These are phyloP conservation scores for Musa beccarii DNA, from an alignment of 176 grass and related monocot genomes.

Conservation along the genomic window DNA sequence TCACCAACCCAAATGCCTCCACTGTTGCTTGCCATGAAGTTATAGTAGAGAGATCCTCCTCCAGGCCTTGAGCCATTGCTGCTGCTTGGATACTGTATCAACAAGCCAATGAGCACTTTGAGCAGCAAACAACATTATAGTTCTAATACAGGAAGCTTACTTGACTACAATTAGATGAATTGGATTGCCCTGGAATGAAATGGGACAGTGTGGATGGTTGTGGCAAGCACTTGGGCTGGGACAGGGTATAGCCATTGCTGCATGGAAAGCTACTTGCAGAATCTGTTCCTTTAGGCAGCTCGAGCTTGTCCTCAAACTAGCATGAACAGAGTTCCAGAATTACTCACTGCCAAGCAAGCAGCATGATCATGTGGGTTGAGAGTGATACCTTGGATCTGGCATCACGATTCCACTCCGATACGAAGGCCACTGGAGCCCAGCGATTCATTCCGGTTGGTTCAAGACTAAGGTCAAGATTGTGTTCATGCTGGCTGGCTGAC, in stretches of 20 bases:
- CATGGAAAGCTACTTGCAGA: not conserved
- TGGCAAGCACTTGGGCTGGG: not conserved
- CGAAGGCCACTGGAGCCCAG: no score
- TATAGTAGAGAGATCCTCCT: not conserved
- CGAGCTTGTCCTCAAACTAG: conserved; percentile 11
- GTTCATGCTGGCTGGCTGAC: conserved; percentile 1
- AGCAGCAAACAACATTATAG: not conserved
- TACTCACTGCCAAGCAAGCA: not conserved
- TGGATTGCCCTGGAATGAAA: not conserved
- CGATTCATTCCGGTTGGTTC: not conserved
- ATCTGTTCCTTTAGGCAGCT: not conserved
- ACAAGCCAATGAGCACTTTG: not conserved
- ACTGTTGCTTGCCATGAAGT: conserved; percentile 14
- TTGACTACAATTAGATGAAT: not conserved
- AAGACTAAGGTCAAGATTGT: conserved; percentile 18
- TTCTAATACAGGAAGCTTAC: conserved; percentile 4
- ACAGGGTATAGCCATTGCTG: not conserved
- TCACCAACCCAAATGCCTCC: conserved; percentile 25
- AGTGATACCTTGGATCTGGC: conserved; percentile 4
- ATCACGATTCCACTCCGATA: not conserved
- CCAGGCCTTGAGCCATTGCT: not conserved
- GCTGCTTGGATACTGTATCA: conserved; percentile 2
- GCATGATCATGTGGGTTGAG: not conserved
- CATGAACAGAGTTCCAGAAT: not conserved
- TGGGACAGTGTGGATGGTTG: not conserved